These are phyloP conservation scores for Solanum appendiculatum DNA, from an alignment of 257 asterid genomes.

Conservation along the genomic window DNA sequence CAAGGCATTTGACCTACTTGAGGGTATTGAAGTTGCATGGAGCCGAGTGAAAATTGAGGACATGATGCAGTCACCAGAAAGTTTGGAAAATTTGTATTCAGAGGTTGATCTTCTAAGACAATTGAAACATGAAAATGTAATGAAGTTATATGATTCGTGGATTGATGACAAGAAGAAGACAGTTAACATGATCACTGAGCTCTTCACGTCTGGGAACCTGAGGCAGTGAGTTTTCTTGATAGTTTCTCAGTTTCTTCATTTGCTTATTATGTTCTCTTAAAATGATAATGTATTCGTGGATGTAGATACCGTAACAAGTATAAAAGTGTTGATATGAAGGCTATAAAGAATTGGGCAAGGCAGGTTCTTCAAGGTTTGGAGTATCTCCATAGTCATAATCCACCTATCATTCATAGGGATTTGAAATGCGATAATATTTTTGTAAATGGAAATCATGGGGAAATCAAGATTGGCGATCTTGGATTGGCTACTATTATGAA, in stretches of 20 bases:
- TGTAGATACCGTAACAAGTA: slow-evolving; percentile 9
- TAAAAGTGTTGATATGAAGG: slow-evolving; percentile 7
- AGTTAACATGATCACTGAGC: slow-evolving; percentile 78
- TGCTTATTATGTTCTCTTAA: background rate
- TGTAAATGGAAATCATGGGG: slow-evolving; percentile 7
- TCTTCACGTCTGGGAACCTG: slow-evolving; percentile 78
- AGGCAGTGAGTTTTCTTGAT: slow-evolving; percentile 47
- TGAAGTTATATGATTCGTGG: slow-evolving; percentile 44
- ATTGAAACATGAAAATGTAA: slow-evolving; percentile 56
- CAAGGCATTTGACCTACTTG: slow-evolving; percentile 66
- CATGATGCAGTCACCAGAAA: slow-evolving; percentile 46
- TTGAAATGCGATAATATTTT: slow-evolving; percentile 17
- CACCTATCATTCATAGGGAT: slow-evolving; percentile 2
- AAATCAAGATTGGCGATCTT: slow-evolving; percentile 23
- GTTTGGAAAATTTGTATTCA: slow-evolving; percentile 56
- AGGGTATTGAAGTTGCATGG: slow-evolving; percentile 92
- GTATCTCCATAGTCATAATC: slow-evolving; percentile 12
- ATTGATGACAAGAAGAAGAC: slow-evolving; percentile 70
- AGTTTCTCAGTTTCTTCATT: too few species aligned
- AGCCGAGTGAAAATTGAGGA: slow-evolving; percentile 52
- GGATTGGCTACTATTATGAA: slow-evolving; percentile 23
- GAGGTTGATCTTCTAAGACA: slow-evolving; percentile 70
- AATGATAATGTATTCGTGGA: background rate
- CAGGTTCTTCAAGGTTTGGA: slow-evolving; percentile 16
- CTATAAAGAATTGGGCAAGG: slow-evolving; percentile 19